Conservation (phyloP, 164 flowering plant species). For the Aristolochia contorta region DNA sequence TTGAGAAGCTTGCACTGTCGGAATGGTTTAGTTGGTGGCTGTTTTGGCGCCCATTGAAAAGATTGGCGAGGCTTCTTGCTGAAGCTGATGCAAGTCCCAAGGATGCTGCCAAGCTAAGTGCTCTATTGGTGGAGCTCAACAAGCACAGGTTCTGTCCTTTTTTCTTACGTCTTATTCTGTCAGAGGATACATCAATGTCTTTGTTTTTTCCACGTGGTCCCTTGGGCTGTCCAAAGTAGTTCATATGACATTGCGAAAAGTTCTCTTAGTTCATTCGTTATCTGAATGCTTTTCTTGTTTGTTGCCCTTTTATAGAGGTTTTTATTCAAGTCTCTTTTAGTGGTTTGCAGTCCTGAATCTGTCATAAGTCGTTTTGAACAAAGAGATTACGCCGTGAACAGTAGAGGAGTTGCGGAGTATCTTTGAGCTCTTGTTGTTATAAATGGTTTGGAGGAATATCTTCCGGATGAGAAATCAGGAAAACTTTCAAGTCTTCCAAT, state of each 20-base stretch:
- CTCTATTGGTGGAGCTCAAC: conserved; percentile 73
- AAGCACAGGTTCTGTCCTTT: conserved; percentile 51
- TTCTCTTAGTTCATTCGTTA: neutral
- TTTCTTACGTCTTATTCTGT: neutral
- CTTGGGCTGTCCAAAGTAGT: neutral
- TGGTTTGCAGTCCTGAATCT: no score
- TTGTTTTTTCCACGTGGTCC: no score
- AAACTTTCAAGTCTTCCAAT: conserved; percentile 82
- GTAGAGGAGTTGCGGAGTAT: no score
- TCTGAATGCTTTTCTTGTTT: no score
- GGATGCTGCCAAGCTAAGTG: conserved; percentile 59
- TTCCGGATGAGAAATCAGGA: no score
- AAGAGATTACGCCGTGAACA: no score
- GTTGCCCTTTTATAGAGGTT: no score
- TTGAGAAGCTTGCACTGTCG: conserved; percentile 29
- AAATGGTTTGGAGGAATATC: no score
- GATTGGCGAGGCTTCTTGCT: conserved; percentile 48
- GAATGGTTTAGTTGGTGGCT: conserved; percentile 79
- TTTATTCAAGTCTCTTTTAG: no score
- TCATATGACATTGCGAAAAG: neutral
- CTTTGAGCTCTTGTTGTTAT: no score
- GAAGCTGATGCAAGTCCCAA: conserved; percentile 84
- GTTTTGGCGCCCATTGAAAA: conserved; percentile 73
- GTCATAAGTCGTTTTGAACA: no score
- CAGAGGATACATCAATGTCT: no score